Evolutionary conservation across 2,329 filamentous ascomycete genomes (phyloP).

Genomic region (Penicillium palitans): DNA sequence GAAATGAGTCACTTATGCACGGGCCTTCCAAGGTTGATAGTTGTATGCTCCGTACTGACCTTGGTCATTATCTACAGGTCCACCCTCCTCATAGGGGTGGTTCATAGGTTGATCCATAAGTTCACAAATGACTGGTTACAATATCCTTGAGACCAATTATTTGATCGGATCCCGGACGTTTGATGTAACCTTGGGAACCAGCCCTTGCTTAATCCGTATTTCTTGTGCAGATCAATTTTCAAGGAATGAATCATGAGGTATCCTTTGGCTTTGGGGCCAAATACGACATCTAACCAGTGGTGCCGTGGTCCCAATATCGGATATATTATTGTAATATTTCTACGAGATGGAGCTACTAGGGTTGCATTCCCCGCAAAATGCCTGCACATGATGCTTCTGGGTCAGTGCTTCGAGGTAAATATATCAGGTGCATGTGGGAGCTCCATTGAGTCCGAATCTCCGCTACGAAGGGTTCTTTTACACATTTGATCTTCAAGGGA

Average conservation of each 20-base stretch:
- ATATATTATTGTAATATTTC: background rate
- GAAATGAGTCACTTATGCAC: background rate
- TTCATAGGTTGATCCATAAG: background rate
- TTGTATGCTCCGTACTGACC: background rate
- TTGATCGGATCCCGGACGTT: background rate
- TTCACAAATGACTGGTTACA: background rate
- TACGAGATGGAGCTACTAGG: background rate
- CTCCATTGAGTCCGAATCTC: background rate
- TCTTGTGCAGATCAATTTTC: background rate
- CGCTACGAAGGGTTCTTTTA: background rate
- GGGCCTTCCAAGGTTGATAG: background rate
- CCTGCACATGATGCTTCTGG: background rate
- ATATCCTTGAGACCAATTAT: background rate
- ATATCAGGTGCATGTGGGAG: background rate
- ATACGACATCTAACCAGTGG: background rate
- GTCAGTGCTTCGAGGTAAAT: background rate
- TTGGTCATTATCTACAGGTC: background rate
- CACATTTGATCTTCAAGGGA: too few species aligned
- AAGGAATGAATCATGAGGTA: background rate
- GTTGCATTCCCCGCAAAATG: background rate
- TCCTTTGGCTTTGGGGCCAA: too few species aligned
- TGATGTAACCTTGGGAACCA: background rate
- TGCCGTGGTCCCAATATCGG: background rate
- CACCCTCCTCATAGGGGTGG: background rate
- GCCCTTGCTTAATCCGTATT: background rate